These are phyloP conservation scores for Xylona heveae DNA, from an alignment of 495 filamentous ascomycete species.

Conservation along the genomic window DNA sequence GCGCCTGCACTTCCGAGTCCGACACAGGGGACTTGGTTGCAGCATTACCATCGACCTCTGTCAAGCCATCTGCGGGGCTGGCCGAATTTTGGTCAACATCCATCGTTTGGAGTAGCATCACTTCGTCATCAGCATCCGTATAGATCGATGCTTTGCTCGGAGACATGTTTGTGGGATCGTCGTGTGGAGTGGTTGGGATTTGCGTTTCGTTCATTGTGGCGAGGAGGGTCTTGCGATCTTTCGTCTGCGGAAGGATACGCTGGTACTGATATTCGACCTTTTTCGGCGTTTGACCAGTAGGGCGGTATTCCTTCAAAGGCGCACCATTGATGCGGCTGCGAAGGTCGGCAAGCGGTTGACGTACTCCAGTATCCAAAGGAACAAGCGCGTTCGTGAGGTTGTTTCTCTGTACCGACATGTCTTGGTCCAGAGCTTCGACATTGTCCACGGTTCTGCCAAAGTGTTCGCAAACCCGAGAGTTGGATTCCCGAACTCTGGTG, in stretches of 20 bases:
- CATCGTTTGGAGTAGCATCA: conserved; percentile 18
- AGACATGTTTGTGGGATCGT: conserved; percentile 5
- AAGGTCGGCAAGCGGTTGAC: conserved; percentile 47
- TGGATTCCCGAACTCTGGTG: conserved; percentile 43
- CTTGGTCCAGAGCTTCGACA: conserved; percentile 37
- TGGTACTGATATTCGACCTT: conserved; percentile 59
- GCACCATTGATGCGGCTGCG: conserved; percentile 37
- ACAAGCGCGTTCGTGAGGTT: conserved; percentile 31
- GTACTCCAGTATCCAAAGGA: conserved; percentile 34
- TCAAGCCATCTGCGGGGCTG: too few relatives aligned
- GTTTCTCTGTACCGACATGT: conserved; percentile 32
- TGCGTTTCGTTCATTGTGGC: conserved; percentile 25
- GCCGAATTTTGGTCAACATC: too few relatives aligned
- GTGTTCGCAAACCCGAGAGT: conserved; percentile 40
- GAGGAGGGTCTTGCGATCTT: conserved; percentile 43
- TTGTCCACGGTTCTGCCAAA: conserved; percentile 38
- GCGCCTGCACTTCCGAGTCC: too few relatives aligned
- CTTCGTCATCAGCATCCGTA: conserved; percentile 22
- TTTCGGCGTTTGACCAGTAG: conserved; percentile 71
- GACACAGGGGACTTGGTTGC: too few relatives aligned
- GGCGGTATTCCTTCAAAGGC: conserved; percentile 50
- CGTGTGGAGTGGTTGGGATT: conserved; percentile 15
- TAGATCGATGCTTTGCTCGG: conserved; percentile 21
- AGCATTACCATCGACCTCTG: too few relatives aligned
- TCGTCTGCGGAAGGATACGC: conserved; percentile 53